Conservation (phyloP, 805 yeast species). For the Saccharomycopsis sp. region DNA sequence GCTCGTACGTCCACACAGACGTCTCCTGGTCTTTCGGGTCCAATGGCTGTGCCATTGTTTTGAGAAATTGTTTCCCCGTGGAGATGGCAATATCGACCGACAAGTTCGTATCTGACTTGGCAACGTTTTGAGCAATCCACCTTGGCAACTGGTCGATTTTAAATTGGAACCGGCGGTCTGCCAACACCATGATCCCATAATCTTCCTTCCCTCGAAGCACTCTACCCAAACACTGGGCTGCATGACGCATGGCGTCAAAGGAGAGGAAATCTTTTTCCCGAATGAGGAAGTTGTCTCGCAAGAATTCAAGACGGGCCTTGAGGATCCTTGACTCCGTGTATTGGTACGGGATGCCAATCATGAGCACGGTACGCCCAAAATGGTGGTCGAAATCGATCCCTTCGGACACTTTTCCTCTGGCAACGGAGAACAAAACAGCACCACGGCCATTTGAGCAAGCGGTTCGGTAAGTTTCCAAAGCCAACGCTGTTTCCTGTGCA, state of each 20-base stretch:
- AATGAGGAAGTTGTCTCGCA: constrained; percentile 87
- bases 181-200: constrained; percentile 96
- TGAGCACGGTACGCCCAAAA: constrained; percentile 91
- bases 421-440: constrained; percentile 91
- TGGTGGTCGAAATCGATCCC: constrained; percentile 99
- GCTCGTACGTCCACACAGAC: constrained; percentile 82
- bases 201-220: constrained; percentile 97
- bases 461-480: constrained; percentile 87
- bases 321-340: constrained; percentile 94
- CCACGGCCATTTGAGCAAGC: constrained; percentile 98
- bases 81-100: constrained; percentile 98
- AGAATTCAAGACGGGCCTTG: constrained; percentile 88
- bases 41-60: constrained; percentile 91
- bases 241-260: constrained; percentile 99
- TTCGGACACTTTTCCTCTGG: constrained; percentile 97
- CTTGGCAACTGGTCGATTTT: constrained; percentile 86
- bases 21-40: constrained; percentile 84
- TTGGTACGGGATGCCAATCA: constrained; percentile 99
- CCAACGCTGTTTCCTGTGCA: constrained; percentile 95
- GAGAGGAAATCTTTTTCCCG: constrained; percentile 91
- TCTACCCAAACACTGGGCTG: constrained; percentile 97
- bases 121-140: constrained; percentile 91
- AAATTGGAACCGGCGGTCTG: constrained; percentile 84
- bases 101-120: constrained; percentile 84
- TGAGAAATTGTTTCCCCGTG: constrained; percentile 80